phyloP scores from a whole-genome alignment of 495 filamentous ascomycete species.

The Glonium stellatum region DNA sequence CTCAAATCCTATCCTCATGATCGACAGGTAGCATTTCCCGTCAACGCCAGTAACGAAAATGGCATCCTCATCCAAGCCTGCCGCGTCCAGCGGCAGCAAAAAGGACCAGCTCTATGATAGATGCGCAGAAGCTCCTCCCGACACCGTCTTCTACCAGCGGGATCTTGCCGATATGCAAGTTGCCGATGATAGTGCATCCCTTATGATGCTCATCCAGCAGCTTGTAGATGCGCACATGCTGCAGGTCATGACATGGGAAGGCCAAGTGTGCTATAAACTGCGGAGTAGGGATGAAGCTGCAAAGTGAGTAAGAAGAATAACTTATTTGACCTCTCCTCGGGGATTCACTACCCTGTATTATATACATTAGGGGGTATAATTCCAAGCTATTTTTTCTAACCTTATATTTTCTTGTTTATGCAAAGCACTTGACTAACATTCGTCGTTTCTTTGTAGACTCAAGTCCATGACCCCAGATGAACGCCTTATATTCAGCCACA shows the following conservation, averaged over 20 bases:
- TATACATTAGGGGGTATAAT: background rate
- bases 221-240: slow-evolving; percentile 21
- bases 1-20: too few relatives aligned
- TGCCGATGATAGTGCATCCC: slow-evolving; percentile 16
- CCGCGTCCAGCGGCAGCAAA: background rate
- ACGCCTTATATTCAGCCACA: slow-evolving; percentile 71
- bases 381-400: background rate
- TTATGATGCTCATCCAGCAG: slow-evolving; percentile 14
- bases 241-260: slow-evolving; percentile 25
- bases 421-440: background rate
- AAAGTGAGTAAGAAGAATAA: slow-evolving; percentile 11
- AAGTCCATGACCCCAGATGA: slow-evolving; percentile 49
- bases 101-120: slow-evolving; percentile 26
- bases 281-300: slow-evolving; percentile 24
- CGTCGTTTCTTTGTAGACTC: slow-evolving; percentile 10
- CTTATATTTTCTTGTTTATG: background rate
- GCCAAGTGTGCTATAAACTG: slow-evolving; percentile 22
- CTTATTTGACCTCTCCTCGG: background rate
- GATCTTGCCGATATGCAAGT: slow-evolving; percentile 28
- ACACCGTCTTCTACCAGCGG: slow-evolving; percentile 29
- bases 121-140: slow-evolving; percentile 17
- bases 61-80: background rate
- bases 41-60: background rate
- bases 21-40: background rate
- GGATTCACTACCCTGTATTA: background rate